phyloP scores from a whole-genome alignment of 176 grass and related monocot species.

The Cenchrus purpureus region DNA sequence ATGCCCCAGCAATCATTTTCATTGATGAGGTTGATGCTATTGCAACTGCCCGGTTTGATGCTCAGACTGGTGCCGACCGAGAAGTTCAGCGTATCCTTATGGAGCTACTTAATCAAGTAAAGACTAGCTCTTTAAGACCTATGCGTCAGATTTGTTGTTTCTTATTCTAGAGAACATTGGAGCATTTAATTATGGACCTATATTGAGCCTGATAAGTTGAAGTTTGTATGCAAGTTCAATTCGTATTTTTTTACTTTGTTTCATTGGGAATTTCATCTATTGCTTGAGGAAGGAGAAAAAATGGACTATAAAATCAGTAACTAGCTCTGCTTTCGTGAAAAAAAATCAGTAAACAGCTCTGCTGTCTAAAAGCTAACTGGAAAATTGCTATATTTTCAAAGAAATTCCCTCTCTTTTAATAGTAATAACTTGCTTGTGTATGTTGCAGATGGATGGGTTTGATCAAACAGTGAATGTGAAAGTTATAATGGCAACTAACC shows the following conservation, averaged over 20 bases:
- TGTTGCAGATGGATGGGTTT: slow-evolving; percentile 98
- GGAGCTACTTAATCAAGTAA: slow-evolving; percentile 98
- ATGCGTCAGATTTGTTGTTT: background rate
- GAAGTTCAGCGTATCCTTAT: slow-evolving; percentile 99
- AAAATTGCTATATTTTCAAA: background rate
- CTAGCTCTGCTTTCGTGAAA: no score
- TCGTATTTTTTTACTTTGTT: background rate
- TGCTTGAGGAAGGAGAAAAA: background rate
- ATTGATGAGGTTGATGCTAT: slow-evolving; percentile 99
- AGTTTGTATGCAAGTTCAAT: background rate
- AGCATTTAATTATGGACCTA: background rate
- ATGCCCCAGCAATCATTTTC: slow-evolving; percentile 97
- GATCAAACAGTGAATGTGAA: slow-evolving; percentile 99
- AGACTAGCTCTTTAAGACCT: background rate
- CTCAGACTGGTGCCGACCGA: slow-evolving; percentile 95
- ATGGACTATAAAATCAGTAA: background rate
- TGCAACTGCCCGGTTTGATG: slow-evolving; percentile 98
- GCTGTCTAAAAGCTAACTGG: background rate
- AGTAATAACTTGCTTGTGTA: background rate
- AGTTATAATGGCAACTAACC: slow-evolving; percentile 99
- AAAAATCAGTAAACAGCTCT: background rate
- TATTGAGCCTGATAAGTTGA: background rate
- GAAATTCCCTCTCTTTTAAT: background rate
- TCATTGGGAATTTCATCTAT: background rate
- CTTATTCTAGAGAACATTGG: background rate